These are phyloP conservation scores for Metarhizium robertsii DNA, from an alignment of 2,329 filamentous ascomycete species.

Conservation along the genomic window DNA sequence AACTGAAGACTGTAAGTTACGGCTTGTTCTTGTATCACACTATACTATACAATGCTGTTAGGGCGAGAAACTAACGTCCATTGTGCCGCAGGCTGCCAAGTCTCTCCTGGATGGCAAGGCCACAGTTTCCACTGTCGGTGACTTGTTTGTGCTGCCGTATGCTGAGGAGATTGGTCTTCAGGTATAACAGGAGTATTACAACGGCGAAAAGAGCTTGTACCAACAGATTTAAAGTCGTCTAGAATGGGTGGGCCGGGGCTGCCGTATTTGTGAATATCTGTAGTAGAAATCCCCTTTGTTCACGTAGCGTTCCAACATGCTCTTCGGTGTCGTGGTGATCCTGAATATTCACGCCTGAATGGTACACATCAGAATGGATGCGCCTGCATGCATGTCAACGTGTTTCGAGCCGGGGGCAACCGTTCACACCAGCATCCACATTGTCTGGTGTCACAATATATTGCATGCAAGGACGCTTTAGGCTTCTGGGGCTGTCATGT, in stretches of 20 bases:
- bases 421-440: neutral
- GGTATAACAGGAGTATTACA: constrained; percentile 56
- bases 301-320: constrained; percentile 8
- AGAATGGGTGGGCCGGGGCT: constrained; percentile 23
- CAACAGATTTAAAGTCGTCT: constrained; percentile 30
- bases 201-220: constrained; percentile 26
- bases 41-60: neutral
- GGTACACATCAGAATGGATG: neutral
- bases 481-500: neutral
- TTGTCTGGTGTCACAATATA: neutral
- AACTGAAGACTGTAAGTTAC: constrained; percentile 71
- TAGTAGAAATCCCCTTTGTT: constrained; percentile 32
- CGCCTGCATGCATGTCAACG: neutral
- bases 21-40: neutral
- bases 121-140: constrained; percentile 80
- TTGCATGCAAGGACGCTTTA: neutral
- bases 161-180: constrained; percentile 90
- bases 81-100: constrained; percentile 63
- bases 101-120: constrained; percentile 80
- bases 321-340: neutral
- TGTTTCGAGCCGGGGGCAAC: neutral
- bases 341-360: neutral
- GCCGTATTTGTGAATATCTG: constrained; percentile 34
- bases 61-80: constrained; percentile 11
- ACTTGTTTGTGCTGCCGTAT: constrained; percentile 83